Percentiles rank a stretch among this genome's conserved stretches.
These are phyloP conservation scores for Pythium myriotylum DNA, from an alignment of 352 stramenopile species.

Conservation along the genomic window DNA sequence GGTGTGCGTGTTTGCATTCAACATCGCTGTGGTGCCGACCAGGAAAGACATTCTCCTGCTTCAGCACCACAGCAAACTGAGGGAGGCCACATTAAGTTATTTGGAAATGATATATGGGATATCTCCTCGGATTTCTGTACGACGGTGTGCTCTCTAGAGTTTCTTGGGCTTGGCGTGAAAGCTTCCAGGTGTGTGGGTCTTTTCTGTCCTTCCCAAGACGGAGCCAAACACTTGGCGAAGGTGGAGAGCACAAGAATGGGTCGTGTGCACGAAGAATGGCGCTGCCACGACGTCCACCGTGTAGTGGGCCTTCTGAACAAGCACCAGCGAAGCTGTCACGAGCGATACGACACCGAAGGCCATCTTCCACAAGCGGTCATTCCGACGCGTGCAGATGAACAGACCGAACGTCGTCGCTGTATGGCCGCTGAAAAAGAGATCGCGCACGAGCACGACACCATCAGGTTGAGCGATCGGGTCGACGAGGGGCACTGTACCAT, in stretches of 20 bases:
- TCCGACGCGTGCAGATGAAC: slow-evolving; percentile 32
- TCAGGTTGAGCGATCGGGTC: slow-evolving; percentile 34
- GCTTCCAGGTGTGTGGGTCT: neutral
- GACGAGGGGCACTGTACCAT: slow-evolving; percentile 33
- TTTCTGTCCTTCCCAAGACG: slow-evolving; percentile 8
- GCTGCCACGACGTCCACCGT: slow-evolving; percentile 40
- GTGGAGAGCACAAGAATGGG: slow-evolving; percentile 27
- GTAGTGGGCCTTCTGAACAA: slow-evolving; percentile 43
- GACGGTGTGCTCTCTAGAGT: neutral
- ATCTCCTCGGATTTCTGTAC: neutral
- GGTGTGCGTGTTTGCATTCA: slow-evolving; percentile 19
- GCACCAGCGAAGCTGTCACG: slow-evolving; percentile 30
- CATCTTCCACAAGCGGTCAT: slow-evolving; percentile 31
- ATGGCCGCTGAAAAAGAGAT: slow-evolving; percentile 47
- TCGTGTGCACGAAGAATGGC: slow-evolving; percentile 41
- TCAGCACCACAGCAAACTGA: neutral
- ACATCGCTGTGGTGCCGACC: neutral
- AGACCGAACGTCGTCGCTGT: slow-evolving; percentile 37
- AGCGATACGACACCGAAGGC: slow-evolving; percentile 29
- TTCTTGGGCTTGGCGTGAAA: slow-evolving; percentile 16
- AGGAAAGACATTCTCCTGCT: too few relatives aligned
- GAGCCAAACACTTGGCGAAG: slow-evolving; percentile 4
- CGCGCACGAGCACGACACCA: slow-evolving; percentile 32
- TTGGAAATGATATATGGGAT: slow-evolving; percentile 2
- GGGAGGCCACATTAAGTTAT: slow-evolving; percentile 1